Evolutionary conservation across 163 green algal genomes (phyloP), one percentile per base, ranked within the genome.

Genomic region (Chlamydomonas reinhardtii): DNA sequence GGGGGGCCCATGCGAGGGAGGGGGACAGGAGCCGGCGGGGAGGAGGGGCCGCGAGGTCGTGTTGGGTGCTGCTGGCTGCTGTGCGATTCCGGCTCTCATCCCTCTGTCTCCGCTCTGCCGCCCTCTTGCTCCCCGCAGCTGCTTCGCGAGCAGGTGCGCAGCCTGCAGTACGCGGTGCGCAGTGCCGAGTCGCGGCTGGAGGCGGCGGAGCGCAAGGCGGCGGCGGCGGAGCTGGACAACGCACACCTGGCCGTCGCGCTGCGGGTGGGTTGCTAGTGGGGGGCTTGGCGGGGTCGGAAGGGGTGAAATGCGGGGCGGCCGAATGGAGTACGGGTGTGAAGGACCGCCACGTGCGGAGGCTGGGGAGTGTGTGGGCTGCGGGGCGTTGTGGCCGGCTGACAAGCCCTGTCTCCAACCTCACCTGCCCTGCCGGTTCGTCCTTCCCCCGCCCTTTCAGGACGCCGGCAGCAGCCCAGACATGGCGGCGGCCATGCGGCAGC

Each of bases 81-180:
- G n/a, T n/a, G n/a, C n/a, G n/a, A n/a, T 17, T 56, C 48, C 48
- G 1, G 48, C 48, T 56, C 48, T 14, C 14, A 14, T 19, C 48
- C 14, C 48, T 56, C 48, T 5, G 8, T 48, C 48, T 17, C 48
- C 19, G 6, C 19, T 17, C 48, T 56, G 32, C 31, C 52, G 16
- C 68, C 16, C 31, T 71, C 27, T 29, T 48, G 31, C 31, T 69
- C 31, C 29, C 15, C 72, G n/a, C 68, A 85, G 79, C 25, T 85
- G 34, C 79, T 85, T 20, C 79, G 79, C 12, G 79, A 85, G 79
- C 79, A 85, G 56, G 79, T 85, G 24, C 79, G 79, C 37, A 16
- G 27, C 14, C 79, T 85, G 68, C 79, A 85, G 79, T 85, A 85
- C 79, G 39, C 68, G 32, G 52, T 85, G 2, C 79, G 68, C 65